Percentiles rank a stretch among this genome's conserved stretches.
Conservation (phyloP, 169 alveolate genomes). For the Eimeria acervulina region DNA sequence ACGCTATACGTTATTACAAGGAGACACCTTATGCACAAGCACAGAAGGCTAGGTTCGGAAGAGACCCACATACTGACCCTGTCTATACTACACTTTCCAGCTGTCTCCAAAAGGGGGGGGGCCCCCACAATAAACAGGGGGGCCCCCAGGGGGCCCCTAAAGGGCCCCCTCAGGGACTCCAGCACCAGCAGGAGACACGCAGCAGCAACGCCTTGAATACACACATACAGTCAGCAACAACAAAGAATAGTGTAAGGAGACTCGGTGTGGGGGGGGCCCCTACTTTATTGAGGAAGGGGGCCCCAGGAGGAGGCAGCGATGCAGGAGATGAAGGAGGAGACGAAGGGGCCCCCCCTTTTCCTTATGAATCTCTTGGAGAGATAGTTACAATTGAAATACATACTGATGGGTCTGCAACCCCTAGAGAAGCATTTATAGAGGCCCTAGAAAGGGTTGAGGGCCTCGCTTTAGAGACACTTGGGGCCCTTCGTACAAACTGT, state of each 20-base stretch:
- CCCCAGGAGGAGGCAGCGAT: not conserved
- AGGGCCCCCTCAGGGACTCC: no score
- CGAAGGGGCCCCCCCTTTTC: not conserved
- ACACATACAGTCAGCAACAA: not conserved
- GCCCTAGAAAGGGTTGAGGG: constrained; percentile 87
- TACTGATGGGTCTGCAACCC: constrained; percentile 93
- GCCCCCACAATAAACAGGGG: not conserved
- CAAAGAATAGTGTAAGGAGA: not conserved
- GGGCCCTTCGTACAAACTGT: constrained; percentile 88
- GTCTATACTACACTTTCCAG: not conserved
- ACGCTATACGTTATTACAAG: not conserved
- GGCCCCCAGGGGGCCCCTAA: no score
- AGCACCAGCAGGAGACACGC: no score
- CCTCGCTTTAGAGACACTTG: constrained; percentile 87
- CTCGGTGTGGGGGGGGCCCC: no score
- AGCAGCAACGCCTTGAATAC: no score
- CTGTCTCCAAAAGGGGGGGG: not conserved
- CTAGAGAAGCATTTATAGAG: constrained; percentile 90
- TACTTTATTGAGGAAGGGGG: no score
- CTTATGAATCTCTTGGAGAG: constrained; percentile 88
- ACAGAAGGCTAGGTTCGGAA: constrained; percentile 1
- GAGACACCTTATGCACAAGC: not conserved
- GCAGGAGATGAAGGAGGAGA: constrained; percentile 15
- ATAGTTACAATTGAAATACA: constrained; percentile 92
- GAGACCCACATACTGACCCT: not conserved